Conservation (phyloP, 2,329 filamentous ascomycete species). For the Pseudogymnoascus sp. region DNA sequence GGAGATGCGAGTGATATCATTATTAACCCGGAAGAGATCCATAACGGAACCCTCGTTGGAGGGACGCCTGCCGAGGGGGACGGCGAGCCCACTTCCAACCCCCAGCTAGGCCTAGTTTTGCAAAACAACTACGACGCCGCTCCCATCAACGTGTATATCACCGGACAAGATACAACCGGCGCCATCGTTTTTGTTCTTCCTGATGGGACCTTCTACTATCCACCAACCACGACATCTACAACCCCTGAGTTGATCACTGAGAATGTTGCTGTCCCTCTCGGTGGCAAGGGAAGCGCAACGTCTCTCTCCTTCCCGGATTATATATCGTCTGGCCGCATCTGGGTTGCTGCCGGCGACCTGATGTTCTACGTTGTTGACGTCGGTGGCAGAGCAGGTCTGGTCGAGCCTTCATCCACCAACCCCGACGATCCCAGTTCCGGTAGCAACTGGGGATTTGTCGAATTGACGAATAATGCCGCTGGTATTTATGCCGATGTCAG, state of each 20-base stretch:
- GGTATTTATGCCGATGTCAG: slow-evolving; percentile 62
- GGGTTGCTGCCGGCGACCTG: slow-evolving; percentile 53
- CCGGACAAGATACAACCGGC: background rate
- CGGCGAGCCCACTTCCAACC: background rate
- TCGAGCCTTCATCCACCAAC: slow-evolving; percentile 68
- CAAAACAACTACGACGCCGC: background rate
- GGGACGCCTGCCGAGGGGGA: background rate
- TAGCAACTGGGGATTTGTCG: slow-evolving; percentile 57
- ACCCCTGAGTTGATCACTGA: slow-evolving; percentile 42
- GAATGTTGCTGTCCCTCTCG: slow-evolving; percentile 56
- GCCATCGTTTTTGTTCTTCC: slow-evolving; percentile 53
- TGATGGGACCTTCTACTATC: slow-evolving; percentile 58
- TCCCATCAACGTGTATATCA: background rate
- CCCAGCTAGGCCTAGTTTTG: background rate
- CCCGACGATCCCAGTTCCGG: slow-evolving; percentile 52
- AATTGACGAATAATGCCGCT: slow-evolving; percentile 55
- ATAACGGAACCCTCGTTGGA: background rate
- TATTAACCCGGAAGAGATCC: background rate
- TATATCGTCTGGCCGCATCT: slow-evolving; percentile 62
- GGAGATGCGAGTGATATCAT: background rate
- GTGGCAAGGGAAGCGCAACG: slow-evolving; percentile 48
- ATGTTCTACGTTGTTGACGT: slow-evolving; percentile 65
- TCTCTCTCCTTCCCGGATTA: slow-evolving; percentile 55
- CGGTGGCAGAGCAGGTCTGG: slow-evolving; percentile 46
- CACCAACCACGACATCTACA: slow-evolving; percentile 48